Percentiles rank a stretch among this genome's conserved stretches.
These are phyloP conservation scores for Solanum paucissectum DNA, from an alignment of 257 asterid species.

Conservation along the genomic window DNA sequence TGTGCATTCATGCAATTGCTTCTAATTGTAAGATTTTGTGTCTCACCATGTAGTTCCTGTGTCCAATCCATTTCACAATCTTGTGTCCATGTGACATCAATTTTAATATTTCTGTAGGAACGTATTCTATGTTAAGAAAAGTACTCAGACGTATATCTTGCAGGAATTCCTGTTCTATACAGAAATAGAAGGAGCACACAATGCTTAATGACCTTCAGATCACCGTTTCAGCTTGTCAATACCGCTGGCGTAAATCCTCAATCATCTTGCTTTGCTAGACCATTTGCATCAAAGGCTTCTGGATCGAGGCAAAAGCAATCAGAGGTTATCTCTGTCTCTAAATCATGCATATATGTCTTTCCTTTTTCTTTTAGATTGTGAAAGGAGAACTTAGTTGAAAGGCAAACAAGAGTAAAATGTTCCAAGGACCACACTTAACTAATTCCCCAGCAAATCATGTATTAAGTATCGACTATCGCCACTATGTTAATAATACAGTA, in stretches of 20 bases:
- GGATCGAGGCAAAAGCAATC: conserved; percentile 39
- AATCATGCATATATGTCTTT: background rate
- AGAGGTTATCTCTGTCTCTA: conserved; percentile 39
- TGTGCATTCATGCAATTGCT: background rate
- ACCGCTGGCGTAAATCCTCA: conserved; percentile 18
- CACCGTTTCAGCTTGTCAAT: conserved; percentile 34
- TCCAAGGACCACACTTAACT: background rate
- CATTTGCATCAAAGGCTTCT: conserved; percentile 54
- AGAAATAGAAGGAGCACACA: conserved; percentile 18
- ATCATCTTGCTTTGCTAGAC: conserved; percentile 31
- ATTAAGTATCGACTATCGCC: background rate
- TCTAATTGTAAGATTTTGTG: background rate
- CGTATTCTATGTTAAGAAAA: background rate
- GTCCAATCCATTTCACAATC: background rate
- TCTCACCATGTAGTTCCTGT: background rate
- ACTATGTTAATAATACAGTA: background rate
- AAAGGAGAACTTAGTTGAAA: background rate
- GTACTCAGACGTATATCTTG: conserved; percentile 1
- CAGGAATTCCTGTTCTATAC: conserved; percentile 39
- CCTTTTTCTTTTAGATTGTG: background rate
- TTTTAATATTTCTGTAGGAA: background rate
- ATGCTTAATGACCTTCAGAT: conserved; percentile 16
- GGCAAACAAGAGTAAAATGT: background rate
- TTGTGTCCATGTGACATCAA: background rate
- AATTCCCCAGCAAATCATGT: background rate